Percentiles rank a stretch among this genome's conserved stretches.
Conservation (phyloP, 208 protist genomes). For the Trypanosoma lewisi region DNA sequence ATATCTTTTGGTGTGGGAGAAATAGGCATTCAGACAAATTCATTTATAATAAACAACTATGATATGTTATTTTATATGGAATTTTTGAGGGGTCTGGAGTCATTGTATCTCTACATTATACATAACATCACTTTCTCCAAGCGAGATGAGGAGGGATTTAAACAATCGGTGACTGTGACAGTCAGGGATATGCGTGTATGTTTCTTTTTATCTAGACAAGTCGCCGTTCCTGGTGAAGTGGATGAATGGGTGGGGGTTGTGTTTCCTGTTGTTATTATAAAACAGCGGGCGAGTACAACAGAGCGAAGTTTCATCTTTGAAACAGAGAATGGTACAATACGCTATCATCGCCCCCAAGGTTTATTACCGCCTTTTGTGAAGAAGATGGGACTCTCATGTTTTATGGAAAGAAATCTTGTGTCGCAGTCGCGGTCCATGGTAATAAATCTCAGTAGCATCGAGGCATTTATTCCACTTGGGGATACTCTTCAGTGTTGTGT, state of each 20-base stretch:
- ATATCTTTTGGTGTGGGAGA: slow-evolving; percentile 25
- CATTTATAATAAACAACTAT: slow-evolving; percentile 28
- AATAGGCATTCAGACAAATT: slow-evolving; percentile 17
- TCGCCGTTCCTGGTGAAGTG: neutral
- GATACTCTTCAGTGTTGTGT: slow-evolving; percentile 31
- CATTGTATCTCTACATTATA: slow-evolving; percentile 20
- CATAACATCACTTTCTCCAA: slow-evolving; percentile 27
- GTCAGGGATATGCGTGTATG: slow-evolving; percentile 23
- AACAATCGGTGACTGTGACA: slow-evolving; percentile 23
- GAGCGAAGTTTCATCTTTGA: slow-evolving; percentile 15
- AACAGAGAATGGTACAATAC: slow-evolving; percentile 26
- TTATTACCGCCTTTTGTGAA: slow-evolving; percentile 24
- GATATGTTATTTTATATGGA: slow-evolving; percentile 25
- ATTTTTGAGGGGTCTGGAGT: slow-evolving; percentile 5
- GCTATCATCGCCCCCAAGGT: slow-evolving; percentile 14
- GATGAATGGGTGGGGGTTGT: slow-evolving; percentile 11
- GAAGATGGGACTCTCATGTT: slow-evolving; percentile 21
- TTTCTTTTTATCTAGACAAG: slow-evolving; percentile 11
- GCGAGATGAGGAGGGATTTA: slow-evolving; percentile 28
- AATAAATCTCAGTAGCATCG: slow-evolving; percentile 19
- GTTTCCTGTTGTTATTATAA: slow-evolving; percentile 25
- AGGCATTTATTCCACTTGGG: slow-evolving; percentile 34
- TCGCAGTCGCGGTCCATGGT: slow-evolving; percentile 6
- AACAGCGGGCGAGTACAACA: slow-evolving; percentile 18
- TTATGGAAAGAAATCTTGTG: slow-evolving; percentile 19